Evolutionary conservation across 2,329 filamentous ascomycete genomes (phyloP), one percentile per base, ranked within the genome.

Genomic region (Chaetomium strumarium): DNA sequence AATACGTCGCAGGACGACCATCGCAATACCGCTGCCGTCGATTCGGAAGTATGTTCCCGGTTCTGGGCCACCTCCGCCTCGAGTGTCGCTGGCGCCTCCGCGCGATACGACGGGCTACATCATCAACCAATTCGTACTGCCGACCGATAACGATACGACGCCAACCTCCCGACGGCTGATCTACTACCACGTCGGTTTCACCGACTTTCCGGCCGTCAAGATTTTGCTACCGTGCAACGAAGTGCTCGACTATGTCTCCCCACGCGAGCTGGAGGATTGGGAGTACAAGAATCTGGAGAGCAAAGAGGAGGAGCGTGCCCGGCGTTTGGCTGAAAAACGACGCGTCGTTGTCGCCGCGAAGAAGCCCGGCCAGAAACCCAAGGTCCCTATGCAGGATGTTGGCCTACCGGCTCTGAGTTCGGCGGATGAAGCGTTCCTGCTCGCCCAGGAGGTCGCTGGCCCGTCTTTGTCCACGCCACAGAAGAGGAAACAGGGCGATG

Each of bases 181-280:
- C 55, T 73, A 73, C 46, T 81, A 84, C 52, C 66, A 79, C 2
- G 70, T 85, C 5, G 75, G 75, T 7, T 82, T 79, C 74, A 70
- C 67, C 20, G 78, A 82, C 54, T 63, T 75, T 0, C 77, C 77
- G 0, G 71, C 72, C 0, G 77, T 75, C 37, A 70, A 72, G 16
- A 64, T 76, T 43, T 60, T 74, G 3, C 68, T 83, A 2, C 73
- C 58, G 61, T 75, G 60, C 69, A 72, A 68, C 51, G 71, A 66
- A 55, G 71, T 82, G 6, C 69, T 78, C 12, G 75, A 84, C 31
- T 84, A 82, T 56, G 80, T 85, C 8, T 83, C 81, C 0, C 75
- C 77, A 2, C 68, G 70, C 11, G 72, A 71, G 10, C 59, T 83
- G 3, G 82, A 85, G 62, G 72, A 80, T 0, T 85, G 75, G 70